Conservation (phyloP, 202 grass and related monocot species). For the Panicum hallii region DNA sequence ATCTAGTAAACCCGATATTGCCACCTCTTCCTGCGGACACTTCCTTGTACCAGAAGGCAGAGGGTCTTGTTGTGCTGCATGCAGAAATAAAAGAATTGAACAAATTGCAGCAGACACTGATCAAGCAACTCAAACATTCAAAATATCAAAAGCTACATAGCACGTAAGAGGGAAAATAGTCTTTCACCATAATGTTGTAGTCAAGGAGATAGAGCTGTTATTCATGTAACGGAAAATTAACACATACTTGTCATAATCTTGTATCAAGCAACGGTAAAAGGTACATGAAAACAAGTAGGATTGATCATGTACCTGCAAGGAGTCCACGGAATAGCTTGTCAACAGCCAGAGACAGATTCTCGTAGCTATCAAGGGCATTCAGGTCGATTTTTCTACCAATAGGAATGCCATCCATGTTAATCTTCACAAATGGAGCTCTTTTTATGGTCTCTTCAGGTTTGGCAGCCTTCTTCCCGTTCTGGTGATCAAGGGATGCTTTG, state of each 20-base stretch:
- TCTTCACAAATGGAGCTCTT: slow-evolving; percentile 80
- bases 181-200: neutral
- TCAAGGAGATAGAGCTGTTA: neutral
- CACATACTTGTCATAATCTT: neutral
- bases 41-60: neutral
- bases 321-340: slow-evolving; percentile 79
- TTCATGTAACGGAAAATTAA: neutral
- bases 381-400: slow-evolving; percentile 94
- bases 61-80: slow-evolving; percentile 61
- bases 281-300: neutral
- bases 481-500: slow-evolving; percentile 57
- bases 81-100: slow-evolving; percentile 9
- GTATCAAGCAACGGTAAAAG: neutral
- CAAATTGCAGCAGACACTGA: neutral
- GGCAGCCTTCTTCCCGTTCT: slow-evolving; percentile 43
- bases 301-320: slow-evolving; percentile 66
- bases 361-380: slow-evolving; percentile 64
- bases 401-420: slow-evolving; percentile 94
- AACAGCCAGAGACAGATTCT: slow-evolving; percentile 72
- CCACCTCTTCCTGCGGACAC: slow-evolving; percentile 41
- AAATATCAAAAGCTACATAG: neutral
- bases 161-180: neutral
- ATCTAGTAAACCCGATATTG: slow-evolving; percentile 67
- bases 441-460: slow-evolving; percentile 50
- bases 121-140: neutral